Percentiles rank a stretch among this genome's conserved stretches.
phyloP scores from a whole-genome alignment of 768 basidiomycete species.

The Boletus vinaceobasis region DNA sequence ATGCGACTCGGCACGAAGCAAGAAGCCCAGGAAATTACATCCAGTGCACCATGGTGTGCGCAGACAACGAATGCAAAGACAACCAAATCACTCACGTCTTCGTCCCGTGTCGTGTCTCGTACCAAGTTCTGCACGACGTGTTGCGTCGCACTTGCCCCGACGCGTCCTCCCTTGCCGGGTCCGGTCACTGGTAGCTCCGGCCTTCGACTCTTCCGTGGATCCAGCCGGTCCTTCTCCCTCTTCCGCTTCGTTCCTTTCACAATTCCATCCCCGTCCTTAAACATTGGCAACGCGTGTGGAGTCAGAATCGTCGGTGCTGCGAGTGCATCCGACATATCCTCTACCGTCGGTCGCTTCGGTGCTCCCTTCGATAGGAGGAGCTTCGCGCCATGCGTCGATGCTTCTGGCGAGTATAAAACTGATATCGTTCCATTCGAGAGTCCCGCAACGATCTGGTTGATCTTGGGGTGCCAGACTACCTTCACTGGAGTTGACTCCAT shows the following conservation, averaged over 20 bases:
- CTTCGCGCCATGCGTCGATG: slow-evolving; percentile 91
- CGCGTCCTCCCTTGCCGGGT: slow-evolving; percentile 88
- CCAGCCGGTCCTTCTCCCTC: slow-evolving; percentile 82
- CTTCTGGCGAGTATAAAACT: slow-evolving; percentile 88
- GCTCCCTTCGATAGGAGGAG: slow-evolving; percentile 85
- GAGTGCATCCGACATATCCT: slow-evolving; percentile 85
- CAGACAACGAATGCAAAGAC: slow-evolving; percentile 7
- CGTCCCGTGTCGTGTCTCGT: slow-evolving; percentile 83
- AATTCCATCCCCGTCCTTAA: slow-evolving; percentile 70
- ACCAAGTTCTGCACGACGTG: slow-evolving; percentile 95
- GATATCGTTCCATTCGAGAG: slow-evolving; percentile 84
- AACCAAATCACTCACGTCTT: slow-evolving; percentile 75
- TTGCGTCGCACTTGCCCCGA: slow-evolving; percentile 96
- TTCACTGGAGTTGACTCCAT: slow-evolving; percentile 82
- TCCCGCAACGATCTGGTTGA: slow-evolving; percentile 92
- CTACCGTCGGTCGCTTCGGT: slow-evolving; percentile 73
- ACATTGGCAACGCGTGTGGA: slow-evolving; percentile 90
- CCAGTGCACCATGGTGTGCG: neutral
- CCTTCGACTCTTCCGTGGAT: slow-evolving; percentile 87
- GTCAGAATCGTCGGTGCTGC: slow-evolving; percentile 87
- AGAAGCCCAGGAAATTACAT: neutral
- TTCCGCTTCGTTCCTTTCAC: slow-evolving; percentile 81
- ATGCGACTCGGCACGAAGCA: slow-evolving; percentile 7
- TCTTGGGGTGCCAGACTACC: slow-evolving; percentile 93
- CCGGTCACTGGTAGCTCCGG: slow-evolving; percentile 93